These are phyloP conservation scores for Hevea brasiliensis DNA, from an alignment of 345 rosid genomes.

Conservation along the genomic window DNA sequence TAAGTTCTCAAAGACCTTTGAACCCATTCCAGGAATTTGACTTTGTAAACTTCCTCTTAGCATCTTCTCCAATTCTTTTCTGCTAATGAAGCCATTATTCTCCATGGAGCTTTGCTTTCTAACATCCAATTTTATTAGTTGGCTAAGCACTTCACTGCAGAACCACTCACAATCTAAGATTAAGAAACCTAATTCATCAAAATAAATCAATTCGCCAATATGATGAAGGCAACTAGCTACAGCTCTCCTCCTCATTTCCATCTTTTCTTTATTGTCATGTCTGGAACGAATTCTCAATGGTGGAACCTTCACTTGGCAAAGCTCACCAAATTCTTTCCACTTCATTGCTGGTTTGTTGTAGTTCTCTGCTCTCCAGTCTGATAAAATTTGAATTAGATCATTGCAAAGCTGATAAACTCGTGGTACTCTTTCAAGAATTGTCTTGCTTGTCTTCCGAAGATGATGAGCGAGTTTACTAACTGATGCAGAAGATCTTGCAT, in stretches of 20 bases:
- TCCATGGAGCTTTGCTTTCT: slow-evolving; percentile 56
- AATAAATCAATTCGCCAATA: slow-evolving; percentile 79
- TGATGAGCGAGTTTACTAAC: slow-evolving; percentile 76
- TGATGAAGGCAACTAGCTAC: slow-evolving; percentile 90
- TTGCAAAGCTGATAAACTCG: slow-evolving; percentile 87
- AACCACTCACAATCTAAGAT: slow-evolving; percentile 90
- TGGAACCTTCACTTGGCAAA: slow-evolving; percentile 85
- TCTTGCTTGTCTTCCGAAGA: slow-evolving; percentile 65
- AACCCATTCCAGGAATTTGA: slow-evolving; percentile 85
- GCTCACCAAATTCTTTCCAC: slow-evolving; percentile 84
- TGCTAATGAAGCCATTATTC: slow-evolving; percentile 64
- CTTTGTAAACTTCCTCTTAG: slow-evolving; percentile 71
- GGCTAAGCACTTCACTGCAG: slow-evolving; percentile 76
- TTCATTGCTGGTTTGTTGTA: slow-evolving; percentile 73
- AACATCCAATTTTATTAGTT: slow-evolving; percentile 66
- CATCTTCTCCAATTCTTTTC: slow-evolving; percentile 72
- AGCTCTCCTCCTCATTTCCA: slow-evolving; percentile 74
- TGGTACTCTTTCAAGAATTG: slow-evolving; percentile 80
- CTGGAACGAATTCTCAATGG: slow-evolving; percentile 73
- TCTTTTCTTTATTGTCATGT: slow-evolving; percentile 53
- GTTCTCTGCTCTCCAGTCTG: slow-evolving; percentile 86
- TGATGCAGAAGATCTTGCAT: slow-evolving; percentile 82
- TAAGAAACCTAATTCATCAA: slow-evolving; percentile 66
- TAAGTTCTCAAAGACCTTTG: slow-evolving; percentile 74
- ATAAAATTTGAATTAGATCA: slow-evolving; percentile 66